Base-by-base conservation (phyloP, 1,139 yeast species). In the Taphrina sp. region DNA sequence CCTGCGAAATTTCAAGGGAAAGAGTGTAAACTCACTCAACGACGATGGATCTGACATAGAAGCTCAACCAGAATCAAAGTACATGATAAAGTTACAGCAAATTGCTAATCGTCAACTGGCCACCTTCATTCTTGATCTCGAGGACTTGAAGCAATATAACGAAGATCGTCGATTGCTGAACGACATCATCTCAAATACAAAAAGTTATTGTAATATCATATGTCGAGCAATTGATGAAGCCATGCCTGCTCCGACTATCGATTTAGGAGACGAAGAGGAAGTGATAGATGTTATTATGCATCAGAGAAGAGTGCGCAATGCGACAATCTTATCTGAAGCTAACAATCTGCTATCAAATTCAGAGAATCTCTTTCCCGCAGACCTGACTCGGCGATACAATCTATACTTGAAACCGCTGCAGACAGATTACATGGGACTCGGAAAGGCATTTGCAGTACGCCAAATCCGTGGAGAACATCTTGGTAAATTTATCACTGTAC, bases 261-360 rank as follows among this genome's bases (percentile, higher is more conserved):
- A 87, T 62, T 75, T 90, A 54, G 74, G 83, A 47, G 87, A 85
- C 69, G 82, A 82, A 64, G 96, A 89, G 67, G 95, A 88, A 64
- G 97, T 92, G 8, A 74, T 94, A 64, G 98, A 94, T 67, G 95
- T 92, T 58, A 88, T 94, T 59, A 76, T 90, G 63, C 90, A 87
- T 66, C 97, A 92, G 72, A 79, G 99, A 68, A 81, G 79, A 64
- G 78, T 86, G 68, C 79, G 95, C 65, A 92, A 92, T 68, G 80
- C 80, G 64, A 77, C 90, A 60, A 74, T 83, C 44, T 83, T 79
- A 62, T 95, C 86, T 64, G 78, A 79, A 58, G 75, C 77, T 54
- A 82, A 79, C 45, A 68, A 68, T 52, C 58, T 60, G 20, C 66
- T 63, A 3, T 62, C 62, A 8, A 63, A 60, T 1, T 12, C 39